phyloP scores from a whole-genome alignment of 441 rosid genomes.

The Sinapis alba region DNA sequence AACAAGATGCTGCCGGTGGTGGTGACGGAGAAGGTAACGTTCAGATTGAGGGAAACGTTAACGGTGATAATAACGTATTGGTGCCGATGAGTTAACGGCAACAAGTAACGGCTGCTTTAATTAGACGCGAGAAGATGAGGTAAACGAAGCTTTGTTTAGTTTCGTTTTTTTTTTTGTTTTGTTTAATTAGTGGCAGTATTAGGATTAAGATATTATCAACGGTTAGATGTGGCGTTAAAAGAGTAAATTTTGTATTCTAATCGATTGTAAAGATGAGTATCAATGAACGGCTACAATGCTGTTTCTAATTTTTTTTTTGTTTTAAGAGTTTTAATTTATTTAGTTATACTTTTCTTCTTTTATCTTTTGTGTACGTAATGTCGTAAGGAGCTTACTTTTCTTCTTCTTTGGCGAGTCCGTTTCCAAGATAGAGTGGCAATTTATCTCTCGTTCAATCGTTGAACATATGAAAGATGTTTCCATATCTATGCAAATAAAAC shows the following conservation, averaged over 20 bases:
- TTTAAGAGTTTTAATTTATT: background rate
- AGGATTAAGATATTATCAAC: slow-evolving; percentile 10
- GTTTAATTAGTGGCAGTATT: background rate
- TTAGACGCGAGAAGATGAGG: slow-evolving; percentile 13
- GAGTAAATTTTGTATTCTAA: slow-evolving; percentile 30
- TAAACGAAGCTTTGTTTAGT: slow-evolving; percentile 15
- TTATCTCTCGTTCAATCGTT: background rate
- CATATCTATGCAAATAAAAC: background rate
- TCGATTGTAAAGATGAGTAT: slow-evolving; percentile 31
- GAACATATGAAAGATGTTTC: background rate
- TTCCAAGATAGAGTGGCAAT: background rate
- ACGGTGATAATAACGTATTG: slow-evolving; percentile 42
- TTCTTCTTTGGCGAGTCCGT: background rate
- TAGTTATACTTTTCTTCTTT: background rate
- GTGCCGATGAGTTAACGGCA: slow-evolving; percentile 26
- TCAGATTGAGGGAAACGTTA: slow-evolving; percentile 26
- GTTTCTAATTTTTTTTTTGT: background rate
- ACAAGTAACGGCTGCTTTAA: slow-evolving; percentile 22
- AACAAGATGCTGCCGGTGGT: slow-evolving; percentile 52
- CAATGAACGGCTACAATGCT: slow-evolving; percentile 11
- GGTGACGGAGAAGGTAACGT: slow-evolving; percentile 47
- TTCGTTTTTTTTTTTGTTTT: background rate
- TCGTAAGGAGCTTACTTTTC: background rate
- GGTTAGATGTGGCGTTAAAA: slow-evolving; percentile 11
- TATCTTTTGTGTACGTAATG: background rate